phyloP scores from a whole-genome alignment of 2,329 filamentous ascomycete species.

The Pyricularia sp. region DNA sequence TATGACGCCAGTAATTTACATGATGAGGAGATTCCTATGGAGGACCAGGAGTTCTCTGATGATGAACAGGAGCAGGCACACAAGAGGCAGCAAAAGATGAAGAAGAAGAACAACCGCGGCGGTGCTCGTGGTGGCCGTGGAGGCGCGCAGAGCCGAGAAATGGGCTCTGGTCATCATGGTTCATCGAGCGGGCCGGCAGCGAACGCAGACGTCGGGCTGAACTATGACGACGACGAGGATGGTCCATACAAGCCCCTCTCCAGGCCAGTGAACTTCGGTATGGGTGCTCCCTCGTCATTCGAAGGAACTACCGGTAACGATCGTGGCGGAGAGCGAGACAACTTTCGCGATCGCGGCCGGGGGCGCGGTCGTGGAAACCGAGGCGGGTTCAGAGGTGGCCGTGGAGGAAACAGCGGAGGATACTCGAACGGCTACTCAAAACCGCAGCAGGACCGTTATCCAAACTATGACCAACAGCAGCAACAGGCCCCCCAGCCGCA shows the following conservation, averaged over 20 bases:
- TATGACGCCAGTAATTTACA: conserved; percentile 92
- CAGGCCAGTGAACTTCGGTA: conserved; percentile 55
- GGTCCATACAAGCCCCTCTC: conserved; percentile 64
- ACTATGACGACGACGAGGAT: conserved; percentile 60
- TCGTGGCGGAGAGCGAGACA: conserved; percentile 32
- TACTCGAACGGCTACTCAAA: conserved; percentile 9
- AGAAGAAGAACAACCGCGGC: conserved; percentile 34
- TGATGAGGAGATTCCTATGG: conserved; percentile 79
- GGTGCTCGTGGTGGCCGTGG: conserved; percentile 14
- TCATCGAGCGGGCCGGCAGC: neutral
- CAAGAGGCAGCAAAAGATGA: conserved; percentile 60
- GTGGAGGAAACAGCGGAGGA: conserved; percentile 25
- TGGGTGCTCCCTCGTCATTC: conserved; percentile 35
- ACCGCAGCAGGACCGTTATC: neutral
- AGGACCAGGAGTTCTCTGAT: conserved; percentile 92
- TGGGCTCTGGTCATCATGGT: neutral
- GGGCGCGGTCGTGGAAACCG: conserved; percentile 23
- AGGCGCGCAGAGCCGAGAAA: neutral
- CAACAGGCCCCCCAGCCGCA: neutral
- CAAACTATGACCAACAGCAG: neutral
- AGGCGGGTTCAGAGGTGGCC: conserved; percentile 17
- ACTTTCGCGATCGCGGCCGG: conserved; percentile 35
- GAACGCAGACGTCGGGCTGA: conserved; percentile 34
- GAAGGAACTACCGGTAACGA: conserved; percentile 15
- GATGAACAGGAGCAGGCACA: conserved; percentile 88